Evolutionary conservation across 371 early-diverging fungal genomes (phyloP), one percentile per base, ranked within the genome.

Genomic region (Coemansia linderi): DNA sequence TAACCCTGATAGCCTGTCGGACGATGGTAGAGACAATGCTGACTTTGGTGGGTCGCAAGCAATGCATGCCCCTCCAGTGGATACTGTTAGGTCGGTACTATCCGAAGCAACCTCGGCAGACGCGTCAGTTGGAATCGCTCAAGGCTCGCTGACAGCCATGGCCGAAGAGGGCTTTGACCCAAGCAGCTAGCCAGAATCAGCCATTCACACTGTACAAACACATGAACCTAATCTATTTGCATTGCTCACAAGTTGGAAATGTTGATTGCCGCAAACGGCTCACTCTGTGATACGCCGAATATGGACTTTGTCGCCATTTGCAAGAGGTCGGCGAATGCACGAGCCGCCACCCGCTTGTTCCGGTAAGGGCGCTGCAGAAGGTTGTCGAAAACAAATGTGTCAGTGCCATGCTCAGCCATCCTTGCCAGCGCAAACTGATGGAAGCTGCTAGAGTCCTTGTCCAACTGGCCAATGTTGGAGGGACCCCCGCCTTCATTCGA

Each of bases 251-350:
- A 40, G 19, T 15, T 57, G 22, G 22, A n/a, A 37, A 64, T 64
- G 56, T n/a, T 48, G 54, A 66, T 66, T 8, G 37, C 22, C 15
- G 58, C 36, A 36, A 48, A 66, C 27, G 73, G 65, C 10, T n/a
- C 12, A 7, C 39, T 19, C 50, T 76, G 76, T 9, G 9, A 7
- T 15, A 73, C 73, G n/a, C 19, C 19, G 29, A 76, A 65, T 27
- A 62, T 69, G 0, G 76, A 72, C 31, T 38, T 44, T 4, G 73
- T 38, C 9, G 73, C 76, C 73, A 72, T 58, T 37, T 76, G 73
- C 12, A 76, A 59, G 29, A 72, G 17, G 38, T 76, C 76, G 15
- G 68, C 54, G 38, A 76, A 76, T 3, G 76, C 76, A 4, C 76
- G 61, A 5, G 76, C 73, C 8, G 76, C 76, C 2, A 73, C 73